A percentile compares a stretch with the other conserved stretches of the same genome.
Conservation (phyloP, 176 grass and related monocot genomes). For the Guadua angustifolia region DNA sequence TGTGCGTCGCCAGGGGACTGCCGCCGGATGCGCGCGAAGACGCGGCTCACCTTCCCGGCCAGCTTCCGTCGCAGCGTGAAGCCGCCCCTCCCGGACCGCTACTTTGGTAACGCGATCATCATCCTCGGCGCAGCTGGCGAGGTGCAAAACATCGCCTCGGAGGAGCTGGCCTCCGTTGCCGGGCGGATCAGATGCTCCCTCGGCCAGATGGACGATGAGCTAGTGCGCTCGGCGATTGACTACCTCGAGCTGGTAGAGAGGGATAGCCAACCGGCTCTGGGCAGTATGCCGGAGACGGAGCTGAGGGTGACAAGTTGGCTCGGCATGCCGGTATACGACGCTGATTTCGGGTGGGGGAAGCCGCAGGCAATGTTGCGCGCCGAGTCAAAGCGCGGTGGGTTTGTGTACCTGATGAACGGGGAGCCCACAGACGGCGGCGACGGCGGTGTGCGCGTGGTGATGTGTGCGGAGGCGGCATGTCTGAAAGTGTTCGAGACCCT, state of each 20-base stretch:
- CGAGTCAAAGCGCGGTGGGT: neutral
- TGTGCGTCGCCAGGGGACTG: slow-evolving; percentile 41
- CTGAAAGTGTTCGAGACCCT: neutral
- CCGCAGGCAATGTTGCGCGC: slow-evolving; percentile 24
- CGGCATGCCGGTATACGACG: slow-evolving; percentile 31
- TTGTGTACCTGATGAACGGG: neutral
- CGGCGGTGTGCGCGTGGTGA: neutral
- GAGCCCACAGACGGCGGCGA: neutral
- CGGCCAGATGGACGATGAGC: slow-evolving; percentile 1
- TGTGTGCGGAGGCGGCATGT: neutral
- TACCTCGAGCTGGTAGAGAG: neutral
- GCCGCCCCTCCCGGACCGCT: slow-evolving; percentile 25
- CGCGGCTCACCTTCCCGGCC: slow-evolving; percentile 20
- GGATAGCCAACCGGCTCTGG: neutral
- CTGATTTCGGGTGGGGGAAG: slow-evolving; percentile 45
- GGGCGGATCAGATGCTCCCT: slow-evolving; percentile 13
- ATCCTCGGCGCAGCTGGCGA: neutral
- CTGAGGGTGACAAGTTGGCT: slow-evolving; percentile 38
- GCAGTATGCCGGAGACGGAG: neutral
- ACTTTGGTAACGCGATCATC: slow-evolving; percentile 45
- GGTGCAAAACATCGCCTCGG: neutral
- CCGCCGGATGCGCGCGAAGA: neutral
- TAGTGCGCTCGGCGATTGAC: slow-evolving; percentile 35
- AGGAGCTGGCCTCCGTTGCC: neutral
- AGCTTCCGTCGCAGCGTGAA: slow-evolving; percentile 27